A percentile compares a stretch with the other conserved stretches of the same genome.
Evolutionary conservation across 139 green algal genomes (phyloP).

Genomic region (Coelastrella sp.): DNA sequence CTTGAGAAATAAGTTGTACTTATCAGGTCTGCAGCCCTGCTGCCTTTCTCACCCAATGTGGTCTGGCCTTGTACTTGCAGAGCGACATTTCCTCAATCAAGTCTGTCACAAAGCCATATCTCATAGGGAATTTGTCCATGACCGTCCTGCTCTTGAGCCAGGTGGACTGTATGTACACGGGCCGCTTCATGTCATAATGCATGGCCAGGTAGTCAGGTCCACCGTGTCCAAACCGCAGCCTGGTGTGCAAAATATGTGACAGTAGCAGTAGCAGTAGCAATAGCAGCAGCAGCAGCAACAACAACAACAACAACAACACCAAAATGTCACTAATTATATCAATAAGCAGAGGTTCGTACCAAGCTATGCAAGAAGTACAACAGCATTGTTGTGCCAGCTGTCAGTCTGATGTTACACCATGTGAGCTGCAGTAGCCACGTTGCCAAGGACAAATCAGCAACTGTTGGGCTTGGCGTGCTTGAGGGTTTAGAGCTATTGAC

Average conservation of each 20-base stretch:
- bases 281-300: too few species aligned
- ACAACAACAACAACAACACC: too few species aligned
- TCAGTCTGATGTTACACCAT: too few species aligned
- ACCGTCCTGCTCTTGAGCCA: constrained; percentile 16
- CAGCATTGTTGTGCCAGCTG: too few species aligned
- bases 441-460: too few species aligned
- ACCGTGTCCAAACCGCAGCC: constrained; percentile 37
- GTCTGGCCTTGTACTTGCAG: constrained; percentile 25
- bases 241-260: background rate
- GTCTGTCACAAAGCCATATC: constrained; percentile 35
- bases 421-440: too few species aligned
- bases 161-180: constrained; percentile 42
- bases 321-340: too few species aligned
- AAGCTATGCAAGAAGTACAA: too few species aligned
- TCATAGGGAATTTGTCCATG: constrained; percentile 31
- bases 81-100: constrained; percentile 43
- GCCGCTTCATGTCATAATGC: constrained; percentile 45
- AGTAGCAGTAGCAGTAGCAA: too few species aligned
- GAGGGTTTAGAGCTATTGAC: background rate
- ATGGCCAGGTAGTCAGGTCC: constrained; percentile 30
- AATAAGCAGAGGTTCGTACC: too few species aligned
- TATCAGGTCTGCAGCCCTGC: background rate
- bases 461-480: too few species aligned
- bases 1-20: background rate
- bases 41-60: constrained; percentile 12